Evolutionary conservation across 306 rosid genomes (phyloP).

Genomic region (Ormosia semicastrata): DNA sequence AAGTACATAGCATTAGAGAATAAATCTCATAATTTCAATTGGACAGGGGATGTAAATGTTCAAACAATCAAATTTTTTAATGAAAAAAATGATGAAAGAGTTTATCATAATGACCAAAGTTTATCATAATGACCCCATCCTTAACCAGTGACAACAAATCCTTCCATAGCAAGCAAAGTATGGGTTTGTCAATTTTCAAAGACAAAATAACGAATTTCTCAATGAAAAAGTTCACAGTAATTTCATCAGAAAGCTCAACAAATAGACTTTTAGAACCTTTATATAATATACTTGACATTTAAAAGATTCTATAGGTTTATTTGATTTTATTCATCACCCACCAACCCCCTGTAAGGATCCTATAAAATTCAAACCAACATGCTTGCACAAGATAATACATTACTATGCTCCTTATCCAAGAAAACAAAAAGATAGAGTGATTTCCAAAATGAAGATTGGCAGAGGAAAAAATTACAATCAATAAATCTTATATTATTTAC

Average conservation of each 20-base stretch:
- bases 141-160: background rate
- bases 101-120: too few relatives aligned
- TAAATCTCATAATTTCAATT: conserved; percentile 5
- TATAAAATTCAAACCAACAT: background rate
- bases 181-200: conserved; percentile 6
- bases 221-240: background rate
- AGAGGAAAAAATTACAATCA: background rate
- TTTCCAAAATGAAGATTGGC: conserved; percentile 17
- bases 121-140: conserved; percentile 13
- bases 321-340: background rate
- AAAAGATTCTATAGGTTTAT: conserved; percentile 2
- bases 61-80: background rate
- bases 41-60: background rate
- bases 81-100: background rate
- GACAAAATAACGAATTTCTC: conserved; percentile 13
- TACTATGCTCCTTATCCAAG: conserved; percentile 5
- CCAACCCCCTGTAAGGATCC: conserved; percentile 10
- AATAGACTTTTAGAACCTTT: conserved; percentile 16
- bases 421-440: conserved; percentile 17
- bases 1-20: conserved; percentile 25
- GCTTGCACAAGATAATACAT: conserved; percentile 8
- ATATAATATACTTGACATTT: background rate
- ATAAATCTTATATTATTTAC: conserved; percentile 21
- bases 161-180: conserved; percentile 22
- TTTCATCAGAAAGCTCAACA: conserved; percentile 7